Base-by-base conservation (phyloP, 441 rosid species). In the Flueggea neowawraea region DNA sequence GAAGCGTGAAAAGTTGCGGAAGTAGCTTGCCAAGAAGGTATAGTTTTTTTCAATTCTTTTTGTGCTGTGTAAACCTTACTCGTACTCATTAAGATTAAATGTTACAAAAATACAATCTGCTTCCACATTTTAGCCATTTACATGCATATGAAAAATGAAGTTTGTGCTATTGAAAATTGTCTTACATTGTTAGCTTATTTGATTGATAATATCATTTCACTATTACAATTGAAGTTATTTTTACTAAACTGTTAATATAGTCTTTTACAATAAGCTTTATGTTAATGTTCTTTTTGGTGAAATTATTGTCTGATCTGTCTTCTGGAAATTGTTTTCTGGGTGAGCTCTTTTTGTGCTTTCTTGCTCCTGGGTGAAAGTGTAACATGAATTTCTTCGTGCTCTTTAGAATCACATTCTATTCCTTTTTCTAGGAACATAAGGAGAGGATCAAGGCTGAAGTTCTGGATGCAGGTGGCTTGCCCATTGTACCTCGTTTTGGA, bases 1-100 rank as follows among this genome's bases (percentile, higher is more conserved):
- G 79, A 95, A 82, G 84, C 97, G 97, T 43, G 90, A 84, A 56
- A 85, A 76, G 80, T 90, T 78, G 73, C 74, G 97, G 81, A 91
- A 85, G 82, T 87, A 80, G 59, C 83, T 80, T 43, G 93, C 88
- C 17, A 75, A 76, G 69, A 88, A 84, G 97, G 99, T 91, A 72
- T 49, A 22, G 28, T 60, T 52, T 13, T 52, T 41, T 36, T 39
- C 14, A 48, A 33, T 12, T 45, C 54, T 22, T 39, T 41, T 12
- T 33, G 4, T 33, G 39, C 39, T 33, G 39, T 33, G 39, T 6
- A 33, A 33, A 6, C 6, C 39, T 33, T 33, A 33, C 6, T 4
- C 6, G 39, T 33, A 3, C 4, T 33, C 4, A 4, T 3, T 33
- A 33, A 33, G 39, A 33, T 33, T 33, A 33, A 33, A 6, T 6